Percentiles rank a stretch among this genome's conserved stretches.
phyloP scores from a whole-genome alignment of 2,329 filamentous ascomycete species.

The Thielaviopsis ethacetica region DNA sequence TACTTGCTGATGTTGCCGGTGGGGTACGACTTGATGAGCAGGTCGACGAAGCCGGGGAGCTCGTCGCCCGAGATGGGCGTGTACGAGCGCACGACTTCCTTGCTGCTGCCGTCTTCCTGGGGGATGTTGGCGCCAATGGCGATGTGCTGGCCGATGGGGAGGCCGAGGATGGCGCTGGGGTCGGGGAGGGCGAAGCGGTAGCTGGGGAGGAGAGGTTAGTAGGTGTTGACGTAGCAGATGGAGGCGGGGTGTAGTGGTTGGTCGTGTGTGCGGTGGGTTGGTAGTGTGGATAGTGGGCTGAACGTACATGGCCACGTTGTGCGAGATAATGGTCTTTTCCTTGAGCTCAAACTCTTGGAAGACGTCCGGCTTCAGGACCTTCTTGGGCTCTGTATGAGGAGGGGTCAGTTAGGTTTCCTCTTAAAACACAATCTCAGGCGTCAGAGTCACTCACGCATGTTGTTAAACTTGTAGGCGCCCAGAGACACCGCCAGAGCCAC shows the following conservation, averaged over 20 bases:
- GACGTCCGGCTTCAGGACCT: slow-evolving; percentile 68
- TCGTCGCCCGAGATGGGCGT: slow-evolving; percentile 84
- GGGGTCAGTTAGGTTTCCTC: not conserved
- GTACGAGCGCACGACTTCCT: slow-evolving; percentile 82
- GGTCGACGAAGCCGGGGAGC: slow-evolving; percentile 81
- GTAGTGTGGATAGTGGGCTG: no score
- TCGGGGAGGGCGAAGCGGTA: slow-evolving; percentile 85
- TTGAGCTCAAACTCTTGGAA: slow-evolving; percentile 89
- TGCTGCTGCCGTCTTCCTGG: slow-evolving; percentile 51
- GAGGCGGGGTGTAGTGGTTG: not conserved
- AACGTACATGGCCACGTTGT: slow-evolving; percentile 92
- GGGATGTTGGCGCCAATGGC: slow-evolving; percentile 68
- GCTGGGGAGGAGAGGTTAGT: slow-evolving; percentile 24
- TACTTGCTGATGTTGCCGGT: slow-evolving; percentile 95
- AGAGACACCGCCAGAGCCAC: slow-evolving; percentile 48
- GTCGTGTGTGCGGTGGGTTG: not conserved
- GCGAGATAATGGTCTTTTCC: slow-evolving; percentile 89
- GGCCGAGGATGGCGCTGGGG: slow-evolving; percentile 67
- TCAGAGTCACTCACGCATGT: slow-evolving; percentile 41
- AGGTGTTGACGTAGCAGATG: not conserved
- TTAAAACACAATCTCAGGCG: not conserved
- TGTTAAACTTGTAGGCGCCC: slow-evolving; percentile 55
- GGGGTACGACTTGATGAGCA: slow-evolving; percentile 95
- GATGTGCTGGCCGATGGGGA: slow-evolving; percentile 98
- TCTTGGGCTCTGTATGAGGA: slow-evolving; percentile 45